Base-by-base conservation (phyloP, 2,329 filamentous ascomycete species). In the Claviceps citrina region DNA sequence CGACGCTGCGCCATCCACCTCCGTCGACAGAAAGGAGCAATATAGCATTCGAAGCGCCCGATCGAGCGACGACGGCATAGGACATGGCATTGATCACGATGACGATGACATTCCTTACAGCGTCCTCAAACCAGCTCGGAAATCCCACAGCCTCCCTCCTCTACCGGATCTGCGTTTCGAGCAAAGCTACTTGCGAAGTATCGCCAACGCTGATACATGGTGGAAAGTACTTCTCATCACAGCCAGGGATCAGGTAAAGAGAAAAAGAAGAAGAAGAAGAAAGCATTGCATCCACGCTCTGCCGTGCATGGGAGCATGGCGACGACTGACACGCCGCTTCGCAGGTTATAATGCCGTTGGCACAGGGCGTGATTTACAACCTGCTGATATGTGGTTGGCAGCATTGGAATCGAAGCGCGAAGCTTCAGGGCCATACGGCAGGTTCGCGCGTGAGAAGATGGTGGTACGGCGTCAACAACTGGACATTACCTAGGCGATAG, bases 381-480 rank as follows among this genome's bases (percentile, higher is more conserved):
- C 68, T 96, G 30, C 71, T 80, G 12, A 71, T 94, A 40, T 76
- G 76, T 48, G 91, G 89, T 41, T 96, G 89, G 89, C 78, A 85
- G 53, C 73, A 82, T 57, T 94, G 83, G 83, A 95, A 96, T 60
- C 71, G 73, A 44, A 81, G 72, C 43, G 79, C 84, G 12, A 77
- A 78, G 54, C 70, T 94, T 48, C 78, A 76, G 46, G 91, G 91
- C 7, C 76, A 75, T 50, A 78, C 76, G 20, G 64, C 83, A 13
- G 91, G 91, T 18, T 84, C 83, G 6, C 75, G 73, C 49, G 64
- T 91, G 36, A 71, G 91, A 51, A 70, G 86, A 48, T 96, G 89
- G 91, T 98, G 91, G 89, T 95, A 85, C 66, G 75, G 73, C 18
- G 83, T 93, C 15, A 96, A 96, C 55, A 85, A 93, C 53, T 96